These are phyloP conservation scores for Aschersonia sp. DNA, from an alignment of 2,329 filamentous ascomycete genomes.

Conservation along the genomic window DNA sequence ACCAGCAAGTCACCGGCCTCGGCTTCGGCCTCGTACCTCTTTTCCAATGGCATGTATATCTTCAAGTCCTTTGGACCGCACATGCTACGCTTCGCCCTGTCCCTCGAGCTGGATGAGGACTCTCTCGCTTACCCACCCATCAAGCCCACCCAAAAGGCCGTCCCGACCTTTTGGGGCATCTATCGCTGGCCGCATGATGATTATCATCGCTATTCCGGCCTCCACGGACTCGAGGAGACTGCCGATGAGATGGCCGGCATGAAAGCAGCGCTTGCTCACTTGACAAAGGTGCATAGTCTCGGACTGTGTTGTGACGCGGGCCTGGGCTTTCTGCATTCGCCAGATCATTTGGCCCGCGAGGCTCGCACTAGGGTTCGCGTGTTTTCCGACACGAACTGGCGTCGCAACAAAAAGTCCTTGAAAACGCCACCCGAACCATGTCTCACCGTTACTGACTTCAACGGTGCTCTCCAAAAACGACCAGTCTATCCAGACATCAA, in stretches of 20 bases:
- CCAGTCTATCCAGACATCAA: neutral
- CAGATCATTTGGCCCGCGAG: constrained; percentile 37
- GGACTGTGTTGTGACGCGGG: constrained; percentile 53
- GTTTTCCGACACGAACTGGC: constrained; percentile 15
- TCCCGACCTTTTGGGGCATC: constrained; percentile 46
- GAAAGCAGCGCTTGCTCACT: constrained; percentile 42
- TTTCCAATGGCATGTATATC: constrained; percentile 40
- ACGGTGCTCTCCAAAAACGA: constrained; percentile 8
- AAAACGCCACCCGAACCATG: neutral
- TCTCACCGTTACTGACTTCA: constrained; percentile 9
- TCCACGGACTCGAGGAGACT: constrained; percentile 45
- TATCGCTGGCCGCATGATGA: constrained; percentile 49
- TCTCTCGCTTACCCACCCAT: constrained; percentile 32
- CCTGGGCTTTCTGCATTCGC: constrained; percentile 50
- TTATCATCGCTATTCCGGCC: constrained; percentile 42
- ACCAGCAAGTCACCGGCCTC: constrained; percentile 7
- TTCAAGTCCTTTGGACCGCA: constrained; percentile 45
- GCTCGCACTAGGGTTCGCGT: constrained; percentile 18
- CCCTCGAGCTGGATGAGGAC: constrained; percentile 49
- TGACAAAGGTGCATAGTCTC: constrained; percentile 43
- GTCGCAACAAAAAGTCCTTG: neutral
- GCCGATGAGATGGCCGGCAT: constrained; percentile 49
- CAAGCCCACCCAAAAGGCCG: constrained; percentile 39
- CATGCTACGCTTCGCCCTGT: constrained; percentile 50
- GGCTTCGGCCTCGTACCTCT: constrained; percentile 8